phyloP scores from a whole-genome alignment of 768 basidiomycete genomes.

The Termitomyces sp. region DNA sequence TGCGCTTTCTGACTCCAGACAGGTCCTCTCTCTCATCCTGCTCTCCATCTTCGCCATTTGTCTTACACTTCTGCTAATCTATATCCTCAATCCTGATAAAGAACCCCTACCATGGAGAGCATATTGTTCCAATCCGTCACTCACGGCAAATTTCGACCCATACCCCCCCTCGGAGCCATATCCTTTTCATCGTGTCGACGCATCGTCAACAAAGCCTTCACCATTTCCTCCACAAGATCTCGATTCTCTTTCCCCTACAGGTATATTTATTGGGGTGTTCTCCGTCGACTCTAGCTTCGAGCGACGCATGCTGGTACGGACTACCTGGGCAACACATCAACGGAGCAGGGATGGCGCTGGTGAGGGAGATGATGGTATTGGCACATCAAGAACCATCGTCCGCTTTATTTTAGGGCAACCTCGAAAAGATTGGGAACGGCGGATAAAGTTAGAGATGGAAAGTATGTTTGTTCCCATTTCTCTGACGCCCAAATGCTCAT shows the following conservation, averaged over 20 bases:
- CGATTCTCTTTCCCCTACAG: conserved; percentile 75
- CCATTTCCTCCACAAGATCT: conserved; percentile 74
- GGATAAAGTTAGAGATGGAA: conserved; percentile 86
- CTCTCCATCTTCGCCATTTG: conserved; percentile 79
- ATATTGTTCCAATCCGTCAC: conserved; percentile 75
- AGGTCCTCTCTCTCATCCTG: conserved; percentile 72
- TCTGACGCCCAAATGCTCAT: background rate
- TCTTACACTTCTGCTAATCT: conserved; percentile 84
- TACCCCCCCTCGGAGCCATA: conserved; percentile 36
- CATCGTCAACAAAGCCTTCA: conserved; percentile 29
- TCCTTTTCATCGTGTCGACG: conserved; percentile 24
- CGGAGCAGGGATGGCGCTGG: conserved; percentile 75
- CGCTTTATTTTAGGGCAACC: conserved; percentile 90
- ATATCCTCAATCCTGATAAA: conserved; percentile 95
- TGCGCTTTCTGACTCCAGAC: conserved; percentile 6
- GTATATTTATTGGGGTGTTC: conserved; percentile 88
- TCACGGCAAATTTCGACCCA: conserved; percentile 37
- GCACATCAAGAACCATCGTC: conserved; percentile 82
- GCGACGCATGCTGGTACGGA: conserved; percentile 81
- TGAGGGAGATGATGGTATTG: conserved; percentile 61
- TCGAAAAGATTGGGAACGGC: conserved; percentile 71
- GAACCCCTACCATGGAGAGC: conserved; percentile 91
- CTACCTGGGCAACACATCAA: conserved; percentile 85
- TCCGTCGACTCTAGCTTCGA: conserved; percentile 83
- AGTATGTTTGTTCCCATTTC: conserved; percentile 43